phyloP scores from a whole-genome alignment of 441 rosid genomes.

The Jatropha multifida region DNA sequence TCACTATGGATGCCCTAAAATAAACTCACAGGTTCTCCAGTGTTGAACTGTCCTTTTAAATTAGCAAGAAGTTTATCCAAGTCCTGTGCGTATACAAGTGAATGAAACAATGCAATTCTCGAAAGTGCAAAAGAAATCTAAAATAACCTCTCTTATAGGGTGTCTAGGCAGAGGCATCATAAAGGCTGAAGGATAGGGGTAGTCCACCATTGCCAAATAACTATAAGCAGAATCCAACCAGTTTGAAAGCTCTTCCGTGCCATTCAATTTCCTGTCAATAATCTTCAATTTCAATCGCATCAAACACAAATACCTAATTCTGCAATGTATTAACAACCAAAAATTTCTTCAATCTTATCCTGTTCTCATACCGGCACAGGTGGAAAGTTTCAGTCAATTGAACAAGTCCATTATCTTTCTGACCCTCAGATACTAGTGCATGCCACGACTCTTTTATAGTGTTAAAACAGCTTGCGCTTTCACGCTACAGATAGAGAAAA shows the following conservation, averaged over 20 bases:
- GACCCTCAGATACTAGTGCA: constrained; percentile 51
- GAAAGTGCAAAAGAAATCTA: constrained; percentile 5
- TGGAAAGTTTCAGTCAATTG: constrained; percentile 59
- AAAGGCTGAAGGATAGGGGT: constrained; percentile 73
- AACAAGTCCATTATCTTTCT: constrained; percentile 61
- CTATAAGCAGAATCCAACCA: constrained; percentile 91
- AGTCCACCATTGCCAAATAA: constrained; percentile 87
- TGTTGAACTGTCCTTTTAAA: background rate
- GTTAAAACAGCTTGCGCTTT: constrained; percentile 75
- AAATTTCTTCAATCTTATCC: background rate
- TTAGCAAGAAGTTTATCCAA: background rate
- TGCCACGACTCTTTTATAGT: constrained; percentile 77
- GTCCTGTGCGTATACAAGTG: background rate
- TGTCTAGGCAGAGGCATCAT: constrained; percentile 91
- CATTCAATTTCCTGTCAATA: constrained; percentile 57
- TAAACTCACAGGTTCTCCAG: too few relatives aligned
- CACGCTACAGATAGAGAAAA: constrained; percentile 46
- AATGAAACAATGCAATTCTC: background rate
- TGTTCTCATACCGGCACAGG: constrained; percentile 58
- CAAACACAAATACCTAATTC: constrained; percentile 8
- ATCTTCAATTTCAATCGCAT: constrained; percentile 17
- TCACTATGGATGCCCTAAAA: background rate
- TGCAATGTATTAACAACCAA: background rate
- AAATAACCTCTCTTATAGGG: constrained; percentile 79
- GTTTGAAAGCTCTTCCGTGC: constrained; percentile 51